Conservation (phyloP, 129 eudicot genomes). For the Flaveria robusta region DNA sequence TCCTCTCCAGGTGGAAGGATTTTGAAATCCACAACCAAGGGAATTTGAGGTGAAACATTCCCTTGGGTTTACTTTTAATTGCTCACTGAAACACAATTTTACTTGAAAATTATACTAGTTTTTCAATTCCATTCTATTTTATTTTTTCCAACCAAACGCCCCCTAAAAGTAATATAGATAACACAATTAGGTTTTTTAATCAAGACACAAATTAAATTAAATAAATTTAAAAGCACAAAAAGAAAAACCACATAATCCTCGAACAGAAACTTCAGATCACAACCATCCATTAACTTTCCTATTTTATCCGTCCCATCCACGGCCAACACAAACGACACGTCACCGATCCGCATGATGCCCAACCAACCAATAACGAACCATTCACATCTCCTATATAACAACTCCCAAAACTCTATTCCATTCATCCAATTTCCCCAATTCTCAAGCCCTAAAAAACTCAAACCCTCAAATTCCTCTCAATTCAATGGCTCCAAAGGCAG, state of each 20-base stretch:
- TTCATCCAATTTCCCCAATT: not conserved
- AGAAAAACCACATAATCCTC: constrained; percentile 11
- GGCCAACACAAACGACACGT: not conserved
- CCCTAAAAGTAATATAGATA: too few species aligned
- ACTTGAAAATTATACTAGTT: too few species aligned
- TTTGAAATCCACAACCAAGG: too few species aligned
- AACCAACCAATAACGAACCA: constrained; percentile 7
- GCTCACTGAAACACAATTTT: too few species aligned
- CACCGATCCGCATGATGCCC: not conserved
- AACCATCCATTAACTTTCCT: not conserved
- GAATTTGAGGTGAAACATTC: too few species aligned
- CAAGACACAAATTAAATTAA: too few species aligned
- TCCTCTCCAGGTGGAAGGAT: too few species aligned
- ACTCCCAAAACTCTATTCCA: not conserved
- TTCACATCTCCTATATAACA: not conserved
- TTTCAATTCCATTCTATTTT: too few species aligned
- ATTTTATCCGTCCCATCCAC: not conserved
- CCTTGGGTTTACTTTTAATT: too few species aligned
- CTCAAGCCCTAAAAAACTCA: not conserved
- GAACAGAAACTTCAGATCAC: constrained; percentile 1
- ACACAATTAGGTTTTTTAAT: too few species aligned
- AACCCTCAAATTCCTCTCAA: not conserved
- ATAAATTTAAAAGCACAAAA: not conserved
- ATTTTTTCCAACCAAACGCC: too few species aligned
- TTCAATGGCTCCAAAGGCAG: constrained; percentile 64